Evolutionary conservation across 495 filamentous ascomycete genomes (phyloP).

Genomic region (Aspergillus bridgeri): DNA sequence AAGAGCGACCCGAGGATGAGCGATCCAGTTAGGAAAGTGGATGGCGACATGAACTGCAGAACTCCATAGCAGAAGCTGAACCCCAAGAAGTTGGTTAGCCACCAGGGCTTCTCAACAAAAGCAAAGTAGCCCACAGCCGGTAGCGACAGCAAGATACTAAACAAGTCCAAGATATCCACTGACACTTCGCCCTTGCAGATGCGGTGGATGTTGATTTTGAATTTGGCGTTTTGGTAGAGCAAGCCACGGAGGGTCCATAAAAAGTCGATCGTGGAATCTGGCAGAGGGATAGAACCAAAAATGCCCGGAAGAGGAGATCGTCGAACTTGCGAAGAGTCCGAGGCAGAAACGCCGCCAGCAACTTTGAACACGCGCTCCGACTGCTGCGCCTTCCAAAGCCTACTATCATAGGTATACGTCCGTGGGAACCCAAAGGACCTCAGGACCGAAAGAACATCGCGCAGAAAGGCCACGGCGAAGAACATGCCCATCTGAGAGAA

Average conservation of each 20-base stretch:
- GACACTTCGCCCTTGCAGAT: slow-evolving; percentile 41
- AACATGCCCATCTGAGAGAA: slow-evolving; percentile 77
- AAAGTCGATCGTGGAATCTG: slow-evolving; percentile 20
- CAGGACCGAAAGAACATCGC: slow-evolving; percentile 61
- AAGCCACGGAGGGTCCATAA: slow-evolving; percentile 50
- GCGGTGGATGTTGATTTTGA: slow-evolving; percentile 44
- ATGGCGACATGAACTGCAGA: slow-evolving; percentile 83
- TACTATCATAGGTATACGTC: slow-evolving; percentile 36
- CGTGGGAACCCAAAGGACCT: slow-evolving; percentile 72
- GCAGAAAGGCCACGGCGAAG: slow-evolving; percentile 64
- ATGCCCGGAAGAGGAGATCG: slow-evolving; percentile 53
- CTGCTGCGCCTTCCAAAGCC: slow-evolving; percentile 36
- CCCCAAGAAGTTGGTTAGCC: slow-evolving; percentile 81
- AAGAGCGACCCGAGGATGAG: slow-evolving; percentile 77
- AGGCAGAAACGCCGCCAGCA: slow-evolving; percentile 2
- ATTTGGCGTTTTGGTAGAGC: slow-evolving; percentile 44
- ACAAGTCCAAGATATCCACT: slow-evolving; percentile 52
- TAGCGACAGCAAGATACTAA: slow-evolving; percentile 59
- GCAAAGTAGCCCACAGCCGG: slow-evolving; percentile 64
- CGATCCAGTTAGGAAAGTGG: slow-evolving; percentile 79
- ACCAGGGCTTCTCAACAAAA: slow-evolving; percentile 67
- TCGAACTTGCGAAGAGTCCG: slow-evolving; percentile 17
- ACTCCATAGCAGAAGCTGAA: slow-evolving; percentile 81
- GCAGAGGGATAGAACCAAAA: slow-evolving; percentile 42
- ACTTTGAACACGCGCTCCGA: slow-evolving; percentile 29